Conservation (phyloP, 2,329 filamentous ascomycete genomes). For the Fusarium hostae region DNA sequence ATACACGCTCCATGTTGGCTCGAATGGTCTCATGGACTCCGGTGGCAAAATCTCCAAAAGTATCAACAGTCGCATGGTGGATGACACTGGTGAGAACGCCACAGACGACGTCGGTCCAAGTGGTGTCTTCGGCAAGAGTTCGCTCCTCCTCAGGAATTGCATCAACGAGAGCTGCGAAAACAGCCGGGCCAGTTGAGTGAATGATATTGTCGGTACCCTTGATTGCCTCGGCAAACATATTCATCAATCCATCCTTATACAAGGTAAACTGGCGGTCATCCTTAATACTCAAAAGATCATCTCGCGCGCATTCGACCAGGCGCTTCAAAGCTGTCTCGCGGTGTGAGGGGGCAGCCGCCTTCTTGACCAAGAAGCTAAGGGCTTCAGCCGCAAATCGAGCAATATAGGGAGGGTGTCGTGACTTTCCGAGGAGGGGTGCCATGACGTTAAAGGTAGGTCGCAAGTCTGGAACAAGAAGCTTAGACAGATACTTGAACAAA, state of each 20-base stretch:
- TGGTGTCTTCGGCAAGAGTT: conserved; percentile 56
- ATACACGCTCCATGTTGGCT: conserved; percentile 50
- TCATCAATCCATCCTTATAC: conserved; percentile 91
- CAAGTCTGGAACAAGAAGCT: conserved; percentile 85
- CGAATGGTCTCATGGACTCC: conserved; percentile 65
- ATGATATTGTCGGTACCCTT: conserved; percentile 70
- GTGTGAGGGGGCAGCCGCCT: conserved; percentile 81
- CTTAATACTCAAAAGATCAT: conserved; percentile 69
- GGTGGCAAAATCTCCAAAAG: conserved; percentile 75
- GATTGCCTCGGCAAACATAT: conserved; percentile 85
- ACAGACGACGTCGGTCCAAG: conserved; percentile 73
- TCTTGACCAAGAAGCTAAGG: conserved; percentile 91
- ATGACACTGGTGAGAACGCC: conserved; percentile 84
- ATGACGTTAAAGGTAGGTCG: conserved; percentile 86
- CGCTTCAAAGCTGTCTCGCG: conserved; percentile 76
- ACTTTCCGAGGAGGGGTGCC: conserved; percentile 84
- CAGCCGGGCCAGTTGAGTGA: conserved; percentile 68
- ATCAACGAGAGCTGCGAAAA: conserved; percentile 63
- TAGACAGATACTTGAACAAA: conserved; percentile 95
- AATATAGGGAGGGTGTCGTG: conserved; percentile 85
- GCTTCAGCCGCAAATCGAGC: conserved; percentile 94
- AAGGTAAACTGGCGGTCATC: conserved; percentile 70
- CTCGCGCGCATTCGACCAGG: conserved; percentile 77
- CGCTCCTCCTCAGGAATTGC: conserved; percentile 63
- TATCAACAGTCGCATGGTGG: conserved; percentile 81